These are phyloP conservation scores for Alternaria sp. DNA, from an alignment of 2,329 filamentous ascomycete genomes.

Conservation along the genomic window DNA sequence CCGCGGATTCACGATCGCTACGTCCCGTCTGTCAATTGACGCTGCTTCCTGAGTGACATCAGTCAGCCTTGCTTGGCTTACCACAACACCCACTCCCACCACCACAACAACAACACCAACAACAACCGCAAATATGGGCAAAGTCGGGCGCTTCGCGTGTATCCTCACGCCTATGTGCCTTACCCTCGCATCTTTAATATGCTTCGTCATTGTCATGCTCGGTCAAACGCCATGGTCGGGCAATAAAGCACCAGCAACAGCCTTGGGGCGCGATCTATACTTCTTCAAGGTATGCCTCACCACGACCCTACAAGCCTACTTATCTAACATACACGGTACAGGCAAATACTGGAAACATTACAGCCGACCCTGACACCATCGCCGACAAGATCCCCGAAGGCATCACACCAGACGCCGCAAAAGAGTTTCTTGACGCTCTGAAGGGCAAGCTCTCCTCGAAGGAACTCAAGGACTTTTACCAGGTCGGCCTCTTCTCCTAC, in stretches of 20 bases:
- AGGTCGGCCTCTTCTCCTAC: conserved; percentile 86
- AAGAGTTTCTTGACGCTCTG: conserved; percentile 53
- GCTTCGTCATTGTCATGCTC: conserved; percentile 66
- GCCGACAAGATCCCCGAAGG: conserved; percentile 36
- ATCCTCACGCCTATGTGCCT: conserved; percentile 87
- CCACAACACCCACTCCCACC: neutral
- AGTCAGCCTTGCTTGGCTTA: conserved; percentile 15
- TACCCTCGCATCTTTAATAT: conserved; percentile 78
- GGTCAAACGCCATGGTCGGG: conserved; percentile 61
- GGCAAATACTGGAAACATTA: conserved; percentile 61
- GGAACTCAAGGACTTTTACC: conserved; percentile 77
- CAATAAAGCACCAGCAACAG: conserved; percentile 45
- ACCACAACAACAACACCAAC: neutral
- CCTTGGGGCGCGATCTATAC: conserved; percentile 61
- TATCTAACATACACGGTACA: conserved; percentile 29
- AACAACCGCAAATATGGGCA: conserved; percentile 64
- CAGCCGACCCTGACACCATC: conserved; percentile 56
- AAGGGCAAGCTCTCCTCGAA: conserved; percentile 46
- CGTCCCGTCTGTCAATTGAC: neutral
- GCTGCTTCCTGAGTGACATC: conserved; percentile 12
- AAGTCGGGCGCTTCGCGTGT: conserved; percentile 81
- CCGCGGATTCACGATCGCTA: conserved; percentile 7
- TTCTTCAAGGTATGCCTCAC: conserved; percentile 65
- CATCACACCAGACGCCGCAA: conserved; percentile 37
- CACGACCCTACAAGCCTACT: conserved; percentile 30